phyloP scores from a whole-genome alignment of 176 grass and related monocot species.

The Oryza nivara region DNA sequence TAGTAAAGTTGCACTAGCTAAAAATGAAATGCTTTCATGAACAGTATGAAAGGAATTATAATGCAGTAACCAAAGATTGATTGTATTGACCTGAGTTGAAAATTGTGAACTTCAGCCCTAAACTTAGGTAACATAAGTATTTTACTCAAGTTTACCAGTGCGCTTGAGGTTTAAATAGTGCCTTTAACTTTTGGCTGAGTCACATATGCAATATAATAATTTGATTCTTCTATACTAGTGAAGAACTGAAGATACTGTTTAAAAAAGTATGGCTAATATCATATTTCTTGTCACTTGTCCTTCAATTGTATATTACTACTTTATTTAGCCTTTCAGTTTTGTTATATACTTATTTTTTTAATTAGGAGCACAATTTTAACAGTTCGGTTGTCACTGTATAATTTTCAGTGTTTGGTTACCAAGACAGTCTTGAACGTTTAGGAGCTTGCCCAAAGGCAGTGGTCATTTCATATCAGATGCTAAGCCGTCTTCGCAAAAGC shows the following conservation, averaged over 20 bases:
- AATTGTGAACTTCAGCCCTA: not conserved
- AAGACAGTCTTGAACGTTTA: slow-evolving; percentile 82
- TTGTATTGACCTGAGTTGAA: not conserved
- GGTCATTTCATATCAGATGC: slow-evolving; percentile 90
- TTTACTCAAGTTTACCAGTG: slow-evolving; percentile 25
- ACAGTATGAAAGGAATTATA: slow-evolving; percentile 9
- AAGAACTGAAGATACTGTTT: not conserved
- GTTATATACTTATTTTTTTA: not conserved
- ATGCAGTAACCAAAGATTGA: not conserved
- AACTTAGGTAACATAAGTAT: not conserved
- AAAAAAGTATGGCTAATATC: slow-evolving; percentile 4
- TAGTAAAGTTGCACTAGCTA: slow-evolving; percentile 1
- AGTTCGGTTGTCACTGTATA: slow-evolving; percentile 32
- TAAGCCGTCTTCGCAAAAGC: slow-evolving; percentile 69
- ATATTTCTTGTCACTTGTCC: not conserved
- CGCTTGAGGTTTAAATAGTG: not conserved
- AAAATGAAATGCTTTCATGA: slow-evolving; percentile 2
- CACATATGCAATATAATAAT: not conserved
- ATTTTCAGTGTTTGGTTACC: slow-evolving; percentile 85
- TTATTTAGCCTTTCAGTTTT: slow-evolving; percentile 15
- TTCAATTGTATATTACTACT: slow-evolving; percentile 33
- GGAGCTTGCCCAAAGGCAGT: slow-evolving; percentile 70
- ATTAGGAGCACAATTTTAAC: slow-evolving; percentile 4
- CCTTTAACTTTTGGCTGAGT: slow-evolving; percentile 9
- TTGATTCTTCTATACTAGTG: not conserved